Evolutionary conservation across 768 basidiomycete species (phyloP), one percentile per base, ranked within the genome.

Genomic region (Amanita polypyramis): DNA sequence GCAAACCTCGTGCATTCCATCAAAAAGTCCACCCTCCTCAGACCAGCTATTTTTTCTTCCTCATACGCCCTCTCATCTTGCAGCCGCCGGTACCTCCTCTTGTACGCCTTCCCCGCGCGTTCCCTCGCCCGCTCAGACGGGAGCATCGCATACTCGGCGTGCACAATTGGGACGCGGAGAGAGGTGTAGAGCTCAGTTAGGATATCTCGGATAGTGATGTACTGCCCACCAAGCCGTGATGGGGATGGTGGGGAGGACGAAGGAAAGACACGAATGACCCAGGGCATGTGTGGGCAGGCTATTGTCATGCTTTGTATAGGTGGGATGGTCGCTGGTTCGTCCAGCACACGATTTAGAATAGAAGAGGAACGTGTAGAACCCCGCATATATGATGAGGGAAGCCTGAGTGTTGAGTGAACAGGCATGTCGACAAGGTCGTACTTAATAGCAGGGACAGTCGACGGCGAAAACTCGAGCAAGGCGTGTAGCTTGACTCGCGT

Each of bases 1-100:
- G 58, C 60, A 57, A 77, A 75, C 17, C 54, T 55, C 17, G 61
- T 67, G n/a, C 58, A 61, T 37, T 60, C 67, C 44, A 65, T 59
- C 45, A 81, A 59, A 54, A 77, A 79, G 57, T 81, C 79, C 0
- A 81, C 68, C 43, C 76, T 60, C 57, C 73, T 76, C 23, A 80
- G 54, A 0, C 75, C 76, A 56, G 72, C 73, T 8, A 54, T 52
- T 52, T 66, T 62, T 57, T 79, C 76, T 21, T 58, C 54, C 27
- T 63, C 65, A 20, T 61, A 62, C 1, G 48, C 44, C 11, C 34
- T 5, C 19, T 58, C 50, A 9, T 69, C 62, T 1, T 54, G 41
- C 14, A 70, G 59, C 10, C 63, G 61, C 27, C 59, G 55, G 51
- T 65, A 74, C 19, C 78, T 68, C 5, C 45, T 50, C 36, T 60